Percentiles rank a stretch among this genome's conserved stretches.
phyloP scores from a whole-genome alignment of 1,139 yeast species.

The Nakaseomyces glabratus region DNA sequence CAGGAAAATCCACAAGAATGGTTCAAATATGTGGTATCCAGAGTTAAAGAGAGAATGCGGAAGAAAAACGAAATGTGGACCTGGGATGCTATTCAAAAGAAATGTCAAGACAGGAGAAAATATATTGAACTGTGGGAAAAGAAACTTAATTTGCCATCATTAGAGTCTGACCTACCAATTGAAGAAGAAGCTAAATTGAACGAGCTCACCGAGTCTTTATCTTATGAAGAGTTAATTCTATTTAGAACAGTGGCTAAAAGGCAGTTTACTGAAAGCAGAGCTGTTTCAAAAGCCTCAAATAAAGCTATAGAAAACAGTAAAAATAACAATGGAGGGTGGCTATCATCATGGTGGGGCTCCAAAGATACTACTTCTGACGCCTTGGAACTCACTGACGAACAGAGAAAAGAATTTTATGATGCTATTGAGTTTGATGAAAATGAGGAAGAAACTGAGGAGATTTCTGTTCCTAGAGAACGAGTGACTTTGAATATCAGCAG shows the following conservation, averaged over 20 bases:
- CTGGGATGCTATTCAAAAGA: slow-evolving; percentile 69
- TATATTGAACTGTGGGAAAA: slow-evolving; percentile 68
- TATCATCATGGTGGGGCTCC: slow-evolving; percentile 53
- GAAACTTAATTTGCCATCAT: slow-evolving; percentile 34
- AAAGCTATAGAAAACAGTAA: slow-evolving; percentile 6
- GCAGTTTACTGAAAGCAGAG: slow-evolving; percentile 35
- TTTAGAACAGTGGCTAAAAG: slow-evolving; percentile 73
- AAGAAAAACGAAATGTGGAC: slow-evolving; percentile 76
- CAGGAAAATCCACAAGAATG: slow-evolving; percentile 67
- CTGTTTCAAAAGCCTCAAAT: background rate
- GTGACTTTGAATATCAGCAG: slow-evolving; percentile 59
- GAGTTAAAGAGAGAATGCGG: slow-evolving; percentile 70
- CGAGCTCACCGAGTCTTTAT: slow-evolving; percentile 48
- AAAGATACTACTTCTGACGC: slow-evolving; percentile 23
- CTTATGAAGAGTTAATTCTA: slow-evolving; percentile 73
- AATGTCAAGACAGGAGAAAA: slow-evolving; percentile 61
- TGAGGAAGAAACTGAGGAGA: slow-evolving; percentile 41
- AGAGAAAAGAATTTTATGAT: slow-evolving; percentile 75
- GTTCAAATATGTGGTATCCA: slow-evolving; percentile 70
- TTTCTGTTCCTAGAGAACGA: slow-evolving; percentile 68
- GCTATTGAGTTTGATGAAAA: slow-evolving; percentile 88
- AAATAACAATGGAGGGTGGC: slow-evolving; percentile 39
- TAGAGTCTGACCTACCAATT: slow-evolving; percentile 25
- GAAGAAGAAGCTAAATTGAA: slow-evolving; percentile 38
- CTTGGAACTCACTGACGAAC: slow-evolving; percentile 51